These are phyloP conservation scores for Cladosporium sp. DNA, from an alignment of 2,329 filamentous ascomycete genomes.

Conservation along the genomic window DNA sequence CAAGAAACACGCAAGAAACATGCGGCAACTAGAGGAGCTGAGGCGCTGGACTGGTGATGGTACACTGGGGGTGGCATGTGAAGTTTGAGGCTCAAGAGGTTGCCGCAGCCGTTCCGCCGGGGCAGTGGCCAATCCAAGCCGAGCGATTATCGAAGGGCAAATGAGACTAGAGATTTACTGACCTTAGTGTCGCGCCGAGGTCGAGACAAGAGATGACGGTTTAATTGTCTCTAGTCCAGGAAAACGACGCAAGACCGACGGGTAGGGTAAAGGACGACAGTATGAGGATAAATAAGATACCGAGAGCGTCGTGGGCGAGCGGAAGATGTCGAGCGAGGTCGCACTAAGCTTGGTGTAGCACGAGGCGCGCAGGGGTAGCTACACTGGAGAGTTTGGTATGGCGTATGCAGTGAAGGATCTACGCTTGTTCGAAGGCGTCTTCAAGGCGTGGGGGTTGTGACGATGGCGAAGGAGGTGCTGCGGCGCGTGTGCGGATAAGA, in stretches of 20 bases:
- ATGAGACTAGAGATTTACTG: constrained; percentile 3
- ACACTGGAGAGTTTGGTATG: not conserved
- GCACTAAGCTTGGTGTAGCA: constrained; percentile 11
- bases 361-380: constrained; percentile 9
- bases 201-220: not conserved
- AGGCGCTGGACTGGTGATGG: constrained; percentile 5
- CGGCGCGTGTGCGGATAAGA: constrained; percentile 1
- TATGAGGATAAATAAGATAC: constrained; percentile 5
- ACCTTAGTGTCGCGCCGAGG: not conserved
- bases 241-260: not conserved
- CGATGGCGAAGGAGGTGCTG: not conserved
- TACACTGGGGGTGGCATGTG: constrained; percentile 5
- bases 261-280: not conserved
- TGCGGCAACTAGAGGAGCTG: constrained; percentile 8
- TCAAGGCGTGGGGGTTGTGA: not conserved
- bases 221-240: not conserved
- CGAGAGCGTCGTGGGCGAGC: constrained; percentile 2
- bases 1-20: not conserved
- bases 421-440: not conserved
- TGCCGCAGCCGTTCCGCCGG: constrained; percentile 13
- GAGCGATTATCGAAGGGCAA: not conserved
- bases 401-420: not conserved
- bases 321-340: constrained; percentile 5
- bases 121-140: not conserved
- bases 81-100: constrained; percentile 12